Base-by-base conservation (phyloP, 352 stramenopile genomes). In the Phytopythium litorale region DNA sequence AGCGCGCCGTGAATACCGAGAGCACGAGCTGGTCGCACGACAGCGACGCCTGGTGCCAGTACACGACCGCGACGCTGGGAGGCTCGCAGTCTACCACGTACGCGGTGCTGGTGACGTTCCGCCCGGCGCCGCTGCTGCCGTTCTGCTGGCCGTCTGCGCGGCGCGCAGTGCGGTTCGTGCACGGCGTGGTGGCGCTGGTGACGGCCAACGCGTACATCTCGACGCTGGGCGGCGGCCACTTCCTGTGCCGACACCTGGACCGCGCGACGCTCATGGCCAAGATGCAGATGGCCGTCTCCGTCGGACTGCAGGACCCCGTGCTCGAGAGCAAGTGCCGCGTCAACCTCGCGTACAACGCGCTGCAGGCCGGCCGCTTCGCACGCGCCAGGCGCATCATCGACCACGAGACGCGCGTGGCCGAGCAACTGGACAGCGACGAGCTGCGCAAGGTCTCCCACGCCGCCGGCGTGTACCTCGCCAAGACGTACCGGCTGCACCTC, bases 121-220 rank as follows among this genome's bases (percentile, higher is more conserved):
- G 79, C 9, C 82, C 79, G 7, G 37, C 62, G n/a, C 53, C 68
- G 51, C 35, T 88, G 16, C 46, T 90, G 12, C 76, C 75, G 19
- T 53, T 94, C 40, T 90, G 72, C 40, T 81, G 88, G 76, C 64
- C 66, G 21, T 94, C 81, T 19, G 76, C 72, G 21, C 82, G 84
- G 51, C 79, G 82, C 18, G 82, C 82, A 3, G 81, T 91, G 40
- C 72, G 64, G 18, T 79, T 94, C 38, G 82, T 89, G 9, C 73
- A 92, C 48, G 81, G 72, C 8, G 75, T 91, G 11, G 78, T 92
- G 30, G 81, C 84, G 23, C 67, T 94, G 3, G 82, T 94, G 50
- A 94, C 84, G 0, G 82, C 83, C 1, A 94, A 94, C 65, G 84
- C 84, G 50, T 94, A 91, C 70, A 83, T 94, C 52, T 94, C 85